Percentiles rank a stretch among this genome's conserved stretches.
These are phyloP conservation scores for Suillus discolor DNA, from an alignment of 768 basidiomycete species.

Conservation along the genomic window DNA sequence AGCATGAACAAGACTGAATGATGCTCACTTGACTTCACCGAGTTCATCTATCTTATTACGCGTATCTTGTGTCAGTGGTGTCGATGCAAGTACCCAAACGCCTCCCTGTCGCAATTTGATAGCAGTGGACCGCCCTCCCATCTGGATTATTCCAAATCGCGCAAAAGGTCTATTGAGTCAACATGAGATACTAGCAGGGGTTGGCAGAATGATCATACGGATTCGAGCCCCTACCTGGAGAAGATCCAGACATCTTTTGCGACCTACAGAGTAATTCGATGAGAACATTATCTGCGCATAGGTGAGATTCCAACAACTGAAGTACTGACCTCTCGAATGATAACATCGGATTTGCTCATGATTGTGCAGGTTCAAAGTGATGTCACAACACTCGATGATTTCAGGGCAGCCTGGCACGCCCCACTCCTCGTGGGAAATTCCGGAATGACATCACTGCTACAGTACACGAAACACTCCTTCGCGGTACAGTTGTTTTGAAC, in stretches of 20 bases:
- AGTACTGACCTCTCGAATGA: conserved; percentile 52
- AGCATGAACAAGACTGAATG: neutral
- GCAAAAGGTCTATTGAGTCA: conserved; percentile 56
- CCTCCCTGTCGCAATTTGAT: conserved; percentile 66
- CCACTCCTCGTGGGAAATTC: neutral
- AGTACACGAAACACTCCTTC: no score
- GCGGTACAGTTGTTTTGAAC: no score
- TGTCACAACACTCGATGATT: neutral
- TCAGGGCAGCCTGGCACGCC: neutral
- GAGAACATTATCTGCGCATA: neutral
- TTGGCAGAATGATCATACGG: neutral
- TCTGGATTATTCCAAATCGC: conserved; percentile 65
- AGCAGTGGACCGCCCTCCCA: conserved; percentile 86
- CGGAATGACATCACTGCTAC: neutral
- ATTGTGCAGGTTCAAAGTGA: neutral
- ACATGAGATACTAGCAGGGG: conserved; percentile 11
- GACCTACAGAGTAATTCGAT: conserved; percentile 35
- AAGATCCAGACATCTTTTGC: conserved; percentile 63
- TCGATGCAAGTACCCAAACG: conserved; percentile 85
- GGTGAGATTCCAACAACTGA: conserved; percentile 4
- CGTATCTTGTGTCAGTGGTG: conserved; percentile 67
- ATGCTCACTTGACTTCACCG: conserved; percentile 65
- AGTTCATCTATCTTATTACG: conserved; percentile 61
- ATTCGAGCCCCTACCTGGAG: conserved; percentile 46
- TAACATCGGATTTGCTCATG: conserved; percentile 33